Evolutionary conservation across 306 rosid species (phyloP), one percentile per base, ranked within the genome.

Genomic region (Myrica gale): DNA sequence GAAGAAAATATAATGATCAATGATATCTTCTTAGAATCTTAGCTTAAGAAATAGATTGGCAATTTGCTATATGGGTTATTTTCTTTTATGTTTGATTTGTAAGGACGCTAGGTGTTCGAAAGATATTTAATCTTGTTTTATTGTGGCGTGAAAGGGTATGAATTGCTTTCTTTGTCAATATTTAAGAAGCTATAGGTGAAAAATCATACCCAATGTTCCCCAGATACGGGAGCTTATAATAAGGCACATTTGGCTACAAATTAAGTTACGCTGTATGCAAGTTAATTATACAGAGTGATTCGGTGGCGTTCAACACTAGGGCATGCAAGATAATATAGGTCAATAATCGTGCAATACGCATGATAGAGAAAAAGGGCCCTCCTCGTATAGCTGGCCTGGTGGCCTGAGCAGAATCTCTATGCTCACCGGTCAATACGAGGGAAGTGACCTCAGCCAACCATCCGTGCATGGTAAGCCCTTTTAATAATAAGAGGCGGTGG

Each of bases 11-110:
- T 10, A 47, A 7, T 19, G 47, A 70, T 41, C 72, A 63, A 26
- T 42, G 63, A 65, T 82, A 71, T 67, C 32, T 74, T 7, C 54
- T 4, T 69, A 81, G 83, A 76, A 82, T 81, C 81, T 84, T 69
- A 37, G 62, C 62, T 71, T 9, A 76, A 45, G n/a, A 67, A 55
- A 84, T 50, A 69, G 53, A 74, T 68, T 72, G 74, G 26, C 21
- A 57, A 57, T 55, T 39, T 71, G 5, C 5, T 44, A 44, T 44
- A 20, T 21, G 53, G 3, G 47, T 70, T 62, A 54, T 53, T 13
- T 42, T 20, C 9, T 19, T 2, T 48, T 72, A 23, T 45, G 16
- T 37, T 60, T 43, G 8, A 57, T 19, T 74, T 69, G 42, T 12
- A 71, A 84, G 81, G 73, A 74, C 56, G 58, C 47, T 69, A 15